Evolutionary conservation across 169 alveolate genomes (phyloP), one percentile per base, ranked within the genome.

Genomic region (Blepharisma undulans): DNA sequence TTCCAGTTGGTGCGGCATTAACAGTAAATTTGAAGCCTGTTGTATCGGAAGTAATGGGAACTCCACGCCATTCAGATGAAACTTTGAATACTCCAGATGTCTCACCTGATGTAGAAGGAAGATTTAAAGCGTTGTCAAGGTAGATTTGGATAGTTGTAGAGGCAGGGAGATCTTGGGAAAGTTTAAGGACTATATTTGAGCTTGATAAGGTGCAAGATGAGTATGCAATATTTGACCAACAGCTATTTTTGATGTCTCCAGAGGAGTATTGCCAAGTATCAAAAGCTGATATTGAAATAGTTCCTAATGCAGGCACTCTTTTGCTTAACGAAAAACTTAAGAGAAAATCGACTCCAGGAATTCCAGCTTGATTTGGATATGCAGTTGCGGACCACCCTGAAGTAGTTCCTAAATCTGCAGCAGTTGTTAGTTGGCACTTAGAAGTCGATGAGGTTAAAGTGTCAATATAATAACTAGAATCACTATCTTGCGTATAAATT

Each of bases 111-210:
- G 71, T 14, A 0, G 29, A 1, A 78, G 86, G 86, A 21, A 78
- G 34, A 32, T 78, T 36, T 27, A 78, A 78, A 78, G 86, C 86
- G 10, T 29, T 78, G 27, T 78, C 86, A 78, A 78, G 86, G 8
- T 27, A 78, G 10, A 78, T 6, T 21, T 32, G 29, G 10, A 78
- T 22, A 14, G 29, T 32, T 25, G 29, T 32, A 3, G 61, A 27
- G 6, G 66, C 8, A 0, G 18, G 10, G 18, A 27, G 34, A 4
- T 25, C 34, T 29, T 78, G 61, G 14, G 86, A 27, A 7, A 78
- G 18, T 4, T 59, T 78, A 29, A 78, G 25, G 27, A 78, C 12
- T 25, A 78, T 27, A 14, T 27, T 21, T 32, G 29, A 27, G 25
- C 34, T 36, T 0, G 34, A 21, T 12, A 78, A 14, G 7, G 25